Base-by-base conservation (phyloP, 2,329 filamentous ascomycete genomes). In the Diaporthe destruens region DNA sequence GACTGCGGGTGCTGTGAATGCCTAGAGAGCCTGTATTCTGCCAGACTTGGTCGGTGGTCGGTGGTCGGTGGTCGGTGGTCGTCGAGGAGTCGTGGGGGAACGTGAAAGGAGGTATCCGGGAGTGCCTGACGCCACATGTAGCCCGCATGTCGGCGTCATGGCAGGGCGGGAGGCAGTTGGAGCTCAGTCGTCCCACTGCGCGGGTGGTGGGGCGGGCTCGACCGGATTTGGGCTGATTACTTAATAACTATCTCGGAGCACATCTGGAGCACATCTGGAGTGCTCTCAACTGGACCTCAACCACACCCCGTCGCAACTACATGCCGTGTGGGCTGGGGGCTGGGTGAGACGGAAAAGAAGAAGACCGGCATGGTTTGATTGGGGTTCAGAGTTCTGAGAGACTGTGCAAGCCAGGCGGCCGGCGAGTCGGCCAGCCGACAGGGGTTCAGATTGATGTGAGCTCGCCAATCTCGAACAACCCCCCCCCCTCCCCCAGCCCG, bases 1-100 rank as follows among this genome's bases (percentile, higher is more conserved):
- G 84, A 36, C 29, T 69, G 29, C 16, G 7, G 54, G 54, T 51
- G 54, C 14, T 42, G 63, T 67, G 39, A 39, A 32, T 11, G 67
- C 47, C 42, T 36, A 32, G 55, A 32, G 55, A 75, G 73, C 79
- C 25, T 11, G 18, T 11, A 32, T 47, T 20, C 18, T 34, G 42
- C 11, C 12, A n/a, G 11, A 34, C 25, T 14, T 49, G 57, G 16
- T 34, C 8, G 57, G 11, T 63, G 57, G 18, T 12, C 42, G 57
- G 18, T 12, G 25, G 57, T 5, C 39, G 29, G 36, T 39, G 29
- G 36, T 39, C 6, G 36, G 11, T 36, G 29, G 29, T 5, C 12
- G 11, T 36, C 11, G 20, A 9, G 29, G 18, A n/a, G 49, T 25
- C 25, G 42, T 7, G 44, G 16, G 39, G 9, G 6, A 23, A 16